Percentiles rank a stretch among this genome's conserved stretches.
phyloP scores from a whole-genome alignment of 768 basidiomycete genomes.

The Gautieria morchelliformis region DNA sequence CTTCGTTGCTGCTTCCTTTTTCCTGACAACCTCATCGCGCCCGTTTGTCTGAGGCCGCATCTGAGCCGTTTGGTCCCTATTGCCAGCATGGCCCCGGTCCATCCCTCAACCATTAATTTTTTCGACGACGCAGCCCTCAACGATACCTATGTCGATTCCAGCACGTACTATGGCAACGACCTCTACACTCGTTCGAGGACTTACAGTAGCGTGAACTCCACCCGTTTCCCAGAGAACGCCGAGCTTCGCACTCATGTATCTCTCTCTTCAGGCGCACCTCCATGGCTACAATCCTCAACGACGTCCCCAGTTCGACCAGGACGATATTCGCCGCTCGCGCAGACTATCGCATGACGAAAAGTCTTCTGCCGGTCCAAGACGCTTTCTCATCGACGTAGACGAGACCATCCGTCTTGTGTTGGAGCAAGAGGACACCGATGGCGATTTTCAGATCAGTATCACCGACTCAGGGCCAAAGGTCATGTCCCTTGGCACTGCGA shows the following conservation, averaged over 20 bases:
- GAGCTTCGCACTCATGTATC: not conserved
- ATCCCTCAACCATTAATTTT: conserved; percentile 57
- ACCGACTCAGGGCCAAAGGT: conserved; percentile 96
- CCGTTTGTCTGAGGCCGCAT: too few relatives aligned
- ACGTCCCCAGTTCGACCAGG: conserved; percentile 65
- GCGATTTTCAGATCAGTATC: conserved; percentile 92
- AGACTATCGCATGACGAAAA: conserved; percentile 93
- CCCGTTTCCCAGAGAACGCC: not conserved
- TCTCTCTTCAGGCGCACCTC: conserved; percentile 46
- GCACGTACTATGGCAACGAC: conserved; percentile 79
- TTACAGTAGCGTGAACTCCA: conserved; percentile 65
- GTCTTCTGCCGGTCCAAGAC: conserved; percentile 59
- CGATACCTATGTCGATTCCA: conserved; percentile 50
- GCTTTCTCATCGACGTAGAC: conserved; percentile 95
- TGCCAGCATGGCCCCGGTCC: conserved; percentile 51
- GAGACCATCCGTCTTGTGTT: conserved; percentile 95
- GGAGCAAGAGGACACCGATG: conserved; percentile 96
- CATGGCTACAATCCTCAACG: conserved; percentile 65
- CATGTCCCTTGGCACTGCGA: conserved; percentile 91
- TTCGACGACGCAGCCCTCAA: conserved; percentile 41
- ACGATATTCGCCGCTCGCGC: conserved; percentile 61
- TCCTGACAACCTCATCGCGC: not conserved
- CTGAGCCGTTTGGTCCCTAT: not conserved
- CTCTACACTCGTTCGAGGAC: conserved; percentile 76
- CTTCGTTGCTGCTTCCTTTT: not conserved